These are phyloP conservation scores for Ogataea hybrid DNA, from an alignment of 1,139 yeast species.

Conservation along the genomic window DNA sequence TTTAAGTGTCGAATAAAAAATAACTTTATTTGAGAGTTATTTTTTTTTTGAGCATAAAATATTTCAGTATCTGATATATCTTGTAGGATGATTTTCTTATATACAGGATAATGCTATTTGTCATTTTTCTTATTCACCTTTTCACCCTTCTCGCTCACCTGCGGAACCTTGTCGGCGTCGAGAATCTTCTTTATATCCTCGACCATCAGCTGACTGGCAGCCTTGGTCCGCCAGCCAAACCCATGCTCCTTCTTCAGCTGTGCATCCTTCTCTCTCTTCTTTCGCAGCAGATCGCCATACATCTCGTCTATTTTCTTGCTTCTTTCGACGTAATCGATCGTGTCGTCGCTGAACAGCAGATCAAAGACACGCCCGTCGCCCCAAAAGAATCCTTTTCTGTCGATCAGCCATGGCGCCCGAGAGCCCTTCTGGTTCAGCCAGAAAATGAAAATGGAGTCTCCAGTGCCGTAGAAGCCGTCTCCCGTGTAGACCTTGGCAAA, in stretches of 20 bases:
- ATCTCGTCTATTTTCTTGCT: slow-evolving; percentile 61
- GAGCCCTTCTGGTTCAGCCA: slow-evolving; percentile 58
- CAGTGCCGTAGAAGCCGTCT: slow-evolving; percentile 82
- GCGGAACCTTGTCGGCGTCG: slow-evolving; percentile 2
- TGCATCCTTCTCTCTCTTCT: slow-evolving; percentile 27
- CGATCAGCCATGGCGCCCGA: slow-evolving; percentile 71
- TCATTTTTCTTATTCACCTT: background rate
- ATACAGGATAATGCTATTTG: background rate
- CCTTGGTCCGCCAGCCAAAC: slow-evolving; percentile 34
- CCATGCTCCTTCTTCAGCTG: slow-evolving; percentile 45
- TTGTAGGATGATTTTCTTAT: background rate
- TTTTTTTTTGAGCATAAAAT: too few relatives aligned
- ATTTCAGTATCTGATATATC: too few relatives aligned
- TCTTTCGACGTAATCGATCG: slow-evolving; percentile 71
- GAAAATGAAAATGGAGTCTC: slow-evolving; percentile 74
- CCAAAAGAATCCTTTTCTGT: slow-evolving; percentile 87
- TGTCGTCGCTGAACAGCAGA: slow-evolving; percentile 73
- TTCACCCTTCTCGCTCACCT: background rate
- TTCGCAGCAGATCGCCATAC: slow-evolving; percentile 33
- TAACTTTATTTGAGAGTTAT: too few relatives aligned
- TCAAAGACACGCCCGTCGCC: slow-evolving; percentile 88
- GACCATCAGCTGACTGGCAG: slow-evolving; percentile 30
- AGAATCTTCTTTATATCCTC: slow-evolving; percentile 32
- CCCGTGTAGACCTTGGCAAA: slow-evolving; percentile 79
- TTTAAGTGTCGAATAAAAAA: background rate